Evolutionary conservation across 805 yeast genomes (phyloP).

Genomic region (Grigorovia transvaalensis): DNA sequence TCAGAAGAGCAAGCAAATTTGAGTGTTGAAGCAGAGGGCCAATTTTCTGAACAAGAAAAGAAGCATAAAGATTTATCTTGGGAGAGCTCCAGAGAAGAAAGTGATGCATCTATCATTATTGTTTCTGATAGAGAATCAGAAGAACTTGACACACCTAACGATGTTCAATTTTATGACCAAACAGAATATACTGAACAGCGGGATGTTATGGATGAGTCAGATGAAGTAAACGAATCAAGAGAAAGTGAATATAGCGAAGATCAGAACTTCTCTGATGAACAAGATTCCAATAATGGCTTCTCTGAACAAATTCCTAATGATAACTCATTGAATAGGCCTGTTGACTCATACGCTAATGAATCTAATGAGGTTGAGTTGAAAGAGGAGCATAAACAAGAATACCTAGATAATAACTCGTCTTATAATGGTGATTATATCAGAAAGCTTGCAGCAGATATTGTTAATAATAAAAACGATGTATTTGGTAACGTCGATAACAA

Average conservation of each 20-base stretch:
- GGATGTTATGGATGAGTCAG: background rate
- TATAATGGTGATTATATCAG: background rate
- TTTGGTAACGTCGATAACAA: background rate
- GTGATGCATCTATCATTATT: conserved; percentile 4
- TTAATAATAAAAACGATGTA: background rate
- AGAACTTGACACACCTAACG: background rate
- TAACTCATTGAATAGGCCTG: background rate
- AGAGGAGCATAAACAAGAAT: background rate
- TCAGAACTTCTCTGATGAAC: no score
- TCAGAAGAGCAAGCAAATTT: background rate
- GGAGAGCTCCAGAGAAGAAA: background rate
- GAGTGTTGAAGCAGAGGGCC: background rate
- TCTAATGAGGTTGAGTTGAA: background rate
- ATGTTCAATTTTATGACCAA: no score
- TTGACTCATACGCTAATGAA: background rate
- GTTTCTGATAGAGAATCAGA: conserved; percentile 4
- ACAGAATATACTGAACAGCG: background rate
- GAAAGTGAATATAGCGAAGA: conserved; percentile 1
- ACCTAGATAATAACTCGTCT: background rate
- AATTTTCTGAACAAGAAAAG: conserved; percentile 1
- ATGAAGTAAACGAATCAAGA: background rate
- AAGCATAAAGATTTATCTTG: background rate
- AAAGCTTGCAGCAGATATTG: background rate
- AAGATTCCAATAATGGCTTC: background rate
- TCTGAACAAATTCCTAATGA: background rate